Percentiles rank a stretch among this genome's conserved stretches.
phyloP scores from a whole-genome alignment of 495 filamentous ascomycete genomes.

The Cairneyella variabilis region DNA sequence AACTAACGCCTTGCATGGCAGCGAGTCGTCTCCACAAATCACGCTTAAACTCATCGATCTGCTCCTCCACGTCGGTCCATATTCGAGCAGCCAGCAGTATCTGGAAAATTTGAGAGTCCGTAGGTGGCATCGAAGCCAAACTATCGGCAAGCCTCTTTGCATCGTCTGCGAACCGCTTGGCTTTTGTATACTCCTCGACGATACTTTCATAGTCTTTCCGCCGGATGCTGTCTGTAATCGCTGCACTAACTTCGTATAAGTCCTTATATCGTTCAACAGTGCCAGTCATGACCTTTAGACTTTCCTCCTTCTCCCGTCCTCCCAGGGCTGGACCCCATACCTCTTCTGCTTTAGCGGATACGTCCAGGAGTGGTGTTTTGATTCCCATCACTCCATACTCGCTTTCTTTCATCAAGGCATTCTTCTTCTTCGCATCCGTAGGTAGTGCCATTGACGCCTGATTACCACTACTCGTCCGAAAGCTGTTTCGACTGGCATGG shows the following conservation, averaged over 20 bases:
- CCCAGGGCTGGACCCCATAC: constrained; percentile 94
- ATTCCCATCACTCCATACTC: constrained; percentile 93
- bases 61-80: constrained; percentile 85
- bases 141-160: constrained; percentile 58
- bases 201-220: constrained; percentile 83
- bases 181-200: constrained; percentile 79
- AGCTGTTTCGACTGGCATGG: constrained; percentile 60
- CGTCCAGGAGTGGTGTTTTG: constrained; percentile 79
- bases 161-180: constrained; percentile 69
- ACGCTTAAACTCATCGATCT: constrained; percentile 79
- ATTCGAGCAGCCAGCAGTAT: constrained; percentile 88
- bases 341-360: constrained; percentile 90
- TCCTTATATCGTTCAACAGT: constrained; percentile 74
- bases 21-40: constrained; percentile 81
- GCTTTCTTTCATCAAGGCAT: constrained; percentile 85
- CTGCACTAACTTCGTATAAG: constrained; percentile 72
- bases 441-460: constrained; percentile 27
- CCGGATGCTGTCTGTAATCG: constrained; percentile 81
- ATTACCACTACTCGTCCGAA: constrained; percentile 47
- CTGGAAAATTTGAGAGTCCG: constrained; percentile 75
- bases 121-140: constrained; percentile 45
- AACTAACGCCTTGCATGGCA: constrained; percentile 41
- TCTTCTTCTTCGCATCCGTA: constrained; percentile 62
- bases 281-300: constrained; percentile 67
- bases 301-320: constrained; percentile 86